phyloP scores from a whole-genome alignment of 805 yeast species.

The Cyberlindnera xylosilytica region DNA sequence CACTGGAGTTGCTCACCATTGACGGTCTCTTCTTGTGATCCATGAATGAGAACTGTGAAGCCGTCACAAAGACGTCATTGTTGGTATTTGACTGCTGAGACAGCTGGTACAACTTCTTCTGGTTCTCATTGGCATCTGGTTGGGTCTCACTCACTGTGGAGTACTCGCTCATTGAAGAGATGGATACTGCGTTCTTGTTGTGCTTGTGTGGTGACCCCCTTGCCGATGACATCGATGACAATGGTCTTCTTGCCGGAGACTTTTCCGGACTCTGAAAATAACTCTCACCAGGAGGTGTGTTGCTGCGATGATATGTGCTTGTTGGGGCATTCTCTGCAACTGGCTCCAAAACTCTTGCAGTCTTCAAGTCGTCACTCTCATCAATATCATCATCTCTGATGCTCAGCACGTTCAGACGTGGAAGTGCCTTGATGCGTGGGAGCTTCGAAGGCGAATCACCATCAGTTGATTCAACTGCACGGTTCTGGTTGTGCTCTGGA shows the following conservation, averaged over 20 bases:
- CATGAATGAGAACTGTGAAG: slow-evolving; percentile 33
- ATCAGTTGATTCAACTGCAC: not conserved
- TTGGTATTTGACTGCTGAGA: slow-evolving; percentile 17
- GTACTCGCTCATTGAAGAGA: slow-evolving; percentile 25
- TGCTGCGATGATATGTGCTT: not conserved
- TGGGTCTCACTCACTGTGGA: slow-evolving; percentile 20
- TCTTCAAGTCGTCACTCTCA: slow-evolving; percentile 16
- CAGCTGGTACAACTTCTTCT: slow-evolving; percentile 18
- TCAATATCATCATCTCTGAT: slow-evolving; percentile 24
- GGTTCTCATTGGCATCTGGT: slow-evolving; percentile 4
- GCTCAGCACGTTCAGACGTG: slow-evolving; percentile 25
- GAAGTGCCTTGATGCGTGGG: slow-evolving; percentile 25
- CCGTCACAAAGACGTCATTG: slow-evolving; percentile 37
- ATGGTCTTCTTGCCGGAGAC: slow-evolving; percentile 5
- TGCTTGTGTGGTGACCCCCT: slow-evolving; percentile 8
- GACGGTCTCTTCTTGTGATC: slow-evolving; percentile 12
- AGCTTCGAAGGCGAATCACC: slow-evolving; percentile 23
- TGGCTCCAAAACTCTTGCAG: slow-evolving; percentile 7
- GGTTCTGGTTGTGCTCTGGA: slow-evolving; percentile 6
- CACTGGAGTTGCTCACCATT: not conserved
- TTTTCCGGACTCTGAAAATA: slow-evolving; percentile 10
- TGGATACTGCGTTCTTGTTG: slow-evolving; percentile 16
- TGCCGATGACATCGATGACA: slow-evolving; percentile 1
- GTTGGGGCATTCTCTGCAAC: slow-evolving; percentile 7
- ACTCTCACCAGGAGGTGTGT: slow-evolving; percentile 3